Percentiles rank a stretch among this genome's conserved stretches.
These are phyloP conservation scores for Eucommia ulmoides DNA, from an alignment of 257 asterid genomes.

Conservation along the genomic window DNA sequence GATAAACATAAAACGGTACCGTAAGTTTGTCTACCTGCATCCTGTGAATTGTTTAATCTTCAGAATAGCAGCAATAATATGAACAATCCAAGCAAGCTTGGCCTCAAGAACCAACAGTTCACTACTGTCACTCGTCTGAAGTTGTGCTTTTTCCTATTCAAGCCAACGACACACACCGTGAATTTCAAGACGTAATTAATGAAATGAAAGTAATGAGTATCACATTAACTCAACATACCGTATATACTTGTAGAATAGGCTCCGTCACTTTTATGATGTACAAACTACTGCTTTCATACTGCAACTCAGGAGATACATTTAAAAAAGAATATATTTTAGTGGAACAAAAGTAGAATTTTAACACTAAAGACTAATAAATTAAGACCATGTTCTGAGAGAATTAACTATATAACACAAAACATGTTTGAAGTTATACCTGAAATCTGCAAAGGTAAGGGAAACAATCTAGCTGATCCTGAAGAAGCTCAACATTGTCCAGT, in stretches of 20 bases:
- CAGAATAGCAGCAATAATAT: slow-evolving; percentile 82
- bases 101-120: slow-evolving; percentile 70
- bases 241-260: slow-evolving; percentile 74
- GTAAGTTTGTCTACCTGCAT: slow-evolving; percentile 40
- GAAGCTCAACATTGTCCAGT: slow-evolving; percentile 93
- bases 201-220: slow-evolving; percentile 5
- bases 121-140: slow-evolving; percentile 50
- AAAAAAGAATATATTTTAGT: slow-evolving; percentile 5
- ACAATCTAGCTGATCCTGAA: slow-evolving; percentile 93
- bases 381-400: slow-evolving; percentile 4
- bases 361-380: no score
- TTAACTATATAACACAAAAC: neutral
- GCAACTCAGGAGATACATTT: slow-evolving; percentile 22
- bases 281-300: slow-evolving; percentile 95
- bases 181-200: slow-evolving; percentile 4
- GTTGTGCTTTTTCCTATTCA: slow-evolving; percentile 71
- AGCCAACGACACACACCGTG: slow-evolving; percentile 1
- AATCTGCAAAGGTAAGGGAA: slow-evolving; percentile 91
- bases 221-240: slow-evolving; percentile 39
- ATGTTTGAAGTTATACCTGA: slow-evolving; percentile 35
- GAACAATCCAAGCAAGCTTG: slow-evolving; percentile 94
- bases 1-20: neutral
- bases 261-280: slow-evolving; percentile 71
- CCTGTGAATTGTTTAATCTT: slow-evolving; percentile 72
- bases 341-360: neutral